Evolutionary conservation across 306 rosid species (phyloP).

Genomic region (Sechiopsis laciniata): DNA sequence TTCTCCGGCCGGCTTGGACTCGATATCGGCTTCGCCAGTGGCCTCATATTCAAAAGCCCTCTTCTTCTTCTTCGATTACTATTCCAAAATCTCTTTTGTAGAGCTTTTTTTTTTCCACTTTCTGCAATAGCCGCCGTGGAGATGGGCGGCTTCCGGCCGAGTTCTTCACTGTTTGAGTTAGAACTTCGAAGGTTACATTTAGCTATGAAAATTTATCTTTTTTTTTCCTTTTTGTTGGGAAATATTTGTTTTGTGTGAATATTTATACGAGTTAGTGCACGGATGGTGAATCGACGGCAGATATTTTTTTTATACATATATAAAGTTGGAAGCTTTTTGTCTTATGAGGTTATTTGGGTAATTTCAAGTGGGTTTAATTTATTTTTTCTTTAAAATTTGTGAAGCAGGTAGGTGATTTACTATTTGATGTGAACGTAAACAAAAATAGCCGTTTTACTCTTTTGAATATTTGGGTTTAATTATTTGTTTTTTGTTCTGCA

Average conservation of each 20-base stretch:
- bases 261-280: slow-evolving; percentile 36
- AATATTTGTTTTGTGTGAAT: slow-evolving; percentile 15
- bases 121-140: background rate
- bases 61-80: background rate
- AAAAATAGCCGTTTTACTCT: background rate
- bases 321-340: slow-evolving; percentile 27
- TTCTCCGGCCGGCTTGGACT: slow-evolving; percentile 80
- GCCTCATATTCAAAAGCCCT: slow-evolving; percentile 40
- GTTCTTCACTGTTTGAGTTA: background rate
- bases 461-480: background rate
- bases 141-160: background rate
- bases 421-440: slow-evolving; percentile 9
- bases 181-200: background rate
- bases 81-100: background rate
- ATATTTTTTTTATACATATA: slow-evolving; percentile 25
- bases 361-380: background rate
- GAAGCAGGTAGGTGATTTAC: too few relatives aligned
- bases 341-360: background rate
- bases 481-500: background rate
- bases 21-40: slow-evolving; percentile 51
- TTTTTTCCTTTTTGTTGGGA: background rate
- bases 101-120: background rate
- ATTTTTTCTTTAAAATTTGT: background rate
- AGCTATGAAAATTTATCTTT: background rate
- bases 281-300: slow-evolving; percentile 45